phyloP scores from a whole-genome alignment of 2,329 filamentous ascomycete genomes.

The Penicillium sp. region DNA sequence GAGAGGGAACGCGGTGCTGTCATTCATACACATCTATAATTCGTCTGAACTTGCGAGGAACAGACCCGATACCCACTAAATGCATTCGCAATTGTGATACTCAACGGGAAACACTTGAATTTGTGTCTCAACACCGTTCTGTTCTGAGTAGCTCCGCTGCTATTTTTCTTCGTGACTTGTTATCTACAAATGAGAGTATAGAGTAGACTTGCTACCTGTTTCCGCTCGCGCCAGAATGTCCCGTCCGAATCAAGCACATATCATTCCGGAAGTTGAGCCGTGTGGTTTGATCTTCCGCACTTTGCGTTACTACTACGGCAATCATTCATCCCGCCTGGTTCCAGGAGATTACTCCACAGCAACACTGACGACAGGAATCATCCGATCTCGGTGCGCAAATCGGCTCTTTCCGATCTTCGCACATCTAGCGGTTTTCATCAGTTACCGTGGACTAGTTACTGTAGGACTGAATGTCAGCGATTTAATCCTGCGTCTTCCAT shows the following conservation, averaged over 20 bases:
- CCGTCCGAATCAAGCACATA: no score
- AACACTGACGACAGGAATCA: conserved; percentile 2
- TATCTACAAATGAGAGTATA: no score
- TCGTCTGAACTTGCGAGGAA: conserved; percentile 2
- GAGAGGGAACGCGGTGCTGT: conserved; percentile 3
- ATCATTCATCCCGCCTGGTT: neutral
- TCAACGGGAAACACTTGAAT: neutral
- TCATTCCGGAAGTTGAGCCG: no score
- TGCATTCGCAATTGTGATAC: conserved; percentile 10
- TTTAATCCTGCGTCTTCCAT: neutral
- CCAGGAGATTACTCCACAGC: neutral
- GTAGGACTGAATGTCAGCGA: no score
- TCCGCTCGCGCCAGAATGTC: no score
- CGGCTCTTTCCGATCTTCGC: conserved; percentile 16
- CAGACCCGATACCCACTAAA: conserved; percentile 16
- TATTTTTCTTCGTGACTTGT: no score
- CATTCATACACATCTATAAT: conserved; percentile 8
- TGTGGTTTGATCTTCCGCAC: no score
- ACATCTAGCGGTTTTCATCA: no score
- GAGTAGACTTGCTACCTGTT: no score
- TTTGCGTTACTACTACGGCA: no score
- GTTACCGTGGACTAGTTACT: neutral
- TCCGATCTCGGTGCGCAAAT: conserved; percentile 23
- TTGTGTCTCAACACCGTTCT: neutral
- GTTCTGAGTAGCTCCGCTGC: neutral